Base-by-base conservation (phyloP, 2,329 filamentous ascomycete species). In the Microdochium paspali region DNA sequence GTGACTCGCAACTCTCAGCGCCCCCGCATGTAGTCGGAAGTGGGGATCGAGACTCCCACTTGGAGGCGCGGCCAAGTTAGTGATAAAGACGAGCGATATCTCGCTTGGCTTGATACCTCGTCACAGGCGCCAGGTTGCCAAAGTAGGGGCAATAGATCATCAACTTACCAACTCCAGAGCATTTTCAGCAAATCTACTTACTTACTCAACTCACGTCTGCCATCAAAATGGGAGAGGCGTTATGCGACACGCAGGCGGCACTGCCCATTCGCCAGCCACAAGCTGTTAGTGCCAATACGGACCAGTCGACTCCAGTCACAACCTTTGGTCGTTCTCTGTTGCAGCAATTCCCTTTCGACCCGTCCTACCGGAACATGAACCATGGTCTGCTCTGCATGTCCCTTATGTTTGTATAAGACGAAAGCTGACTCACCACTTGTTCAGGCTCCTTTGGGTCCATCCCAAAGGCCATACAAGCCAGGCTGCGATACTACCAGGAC, bases 401-500 rank as follows among this genome's bases (percentile, higher is more conserved):
- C n/a, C n/a, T n/a, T n/a, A n/a, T n/a, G n/a, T n/a, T n/a, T n/a
- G n/a, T n/a, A n/a, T 51, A 10, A 30, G 10, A 35, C 28, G 28
- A 35, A 46, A 26, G 21, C 24, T 15, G 10, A 20, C n/a, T 13
- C 13, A 46, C 46, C 44, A 28, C 24, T 31, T 25, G 45, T 13
- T 7, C 40, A 81, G 85, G 88, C 44, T 94, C 89, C 1, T 95
- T 87, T 61, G 90, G 90, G 28, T 82, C 84, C 2, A 82, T 84
- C 56, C 90, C 90, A 3, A 69, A 66, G 10, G 61, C 66, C 20
- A 73, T 96, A 50, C 77, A 74, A 15, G 65, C 74, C 13, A 73
- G 72, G 45, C 73, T 84, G 20, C 80, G 76, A 15, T 58, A 70
- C n/a, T 85, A 84, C 57, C 84, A 90, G 60, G 77, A 84, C 51